These are phyloP conservation scores for Fagopyrum esculentum DNA, from an alignment of 148 eudicot species.

Conservation along the genomic window DNA sequence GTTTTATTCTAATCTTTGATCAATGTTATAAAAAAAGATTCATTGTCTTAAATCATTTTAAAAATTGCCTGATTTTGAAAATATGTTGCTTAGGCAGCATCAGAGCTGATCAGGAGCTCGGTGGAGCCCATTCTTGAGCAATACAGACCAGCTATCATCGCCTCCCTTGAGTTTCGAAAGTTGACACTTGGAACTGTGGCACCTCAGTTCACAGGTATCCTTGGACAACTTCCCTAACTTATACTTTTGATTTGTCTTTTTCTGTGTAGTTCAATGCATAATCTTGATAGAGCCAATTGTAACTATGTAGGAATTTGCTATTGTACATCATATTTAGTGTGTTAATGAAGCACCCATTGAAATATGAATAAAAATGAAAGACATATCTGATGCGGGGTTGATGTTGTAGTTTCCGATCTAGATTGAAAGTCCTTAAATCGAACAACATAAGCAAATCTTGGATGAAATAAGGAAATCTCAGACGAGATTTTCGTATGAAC, in stretches of 20 bases:
- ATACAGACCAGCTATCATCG: slow-evolving; percentile 59
- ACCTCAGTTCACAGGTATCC: slow-evolving; percentile 82
- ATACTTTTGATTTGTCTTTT: not conserved
- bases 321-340: not conserved
- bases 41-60: not conserved
- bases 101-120: slow-evolving; percentile 61
- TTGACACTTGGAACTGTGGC: slow-evolving; percentile 91
- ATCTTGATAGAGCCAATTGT: not conserved
- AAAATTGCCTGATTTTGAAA: not conserved
- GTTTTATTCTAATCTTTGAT: not conserved
- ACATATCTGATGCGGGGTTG: no score
- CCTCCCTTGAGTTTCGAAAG: slow-evolving; percentile 59
- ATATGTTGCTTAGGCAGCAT: slow-evolving; percentile 58
- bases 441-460: no score
- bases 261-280: not conserved
- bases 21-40: not conserved
- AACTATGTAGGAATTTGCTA: not conserved
- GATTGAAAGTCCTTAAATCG: no score
- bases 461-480: no score
- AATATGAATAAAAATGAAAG: no score
- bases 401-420: no score
- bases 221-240: not conserved
- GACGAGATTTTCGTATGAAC: no score
- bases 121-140: slow-evolving; percentile 86
- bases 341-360: not conserved